Conservation (phyloP, 2,329 filamentous ascomycete genomes). For the Tricladium varicosporioides region DNA sequence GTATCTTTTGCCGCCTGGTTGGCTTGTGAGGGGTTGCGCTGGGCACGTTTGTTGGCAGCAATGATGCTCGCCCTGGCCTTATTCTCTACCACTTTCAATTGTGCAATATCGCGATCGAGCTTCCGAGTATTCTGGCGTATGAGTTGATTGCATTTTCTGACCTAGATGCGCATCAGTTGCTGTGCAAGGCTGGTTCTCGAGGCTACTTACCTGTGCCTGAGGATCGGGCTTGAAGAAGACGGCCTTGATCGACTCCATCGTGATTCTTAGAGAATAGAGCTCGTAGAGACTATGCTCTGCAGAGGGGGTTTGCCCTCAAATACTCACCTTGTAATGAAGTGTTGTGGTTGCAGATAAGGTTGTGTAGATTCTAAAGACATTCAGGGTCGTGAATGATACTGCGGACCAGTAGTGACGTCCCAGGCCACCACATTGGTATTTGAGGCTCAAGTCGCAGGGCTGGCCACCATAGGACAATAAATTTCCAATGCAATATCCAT, state of each 20-base stretch:
- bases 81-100: slow-evolving; percentile 73
- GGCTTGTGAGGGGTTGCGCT: slow-evolving; percentile 74
- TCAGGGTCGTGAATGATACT: neutral
- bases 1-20: slow-evolving; percentile 79
- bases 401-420: neutral
- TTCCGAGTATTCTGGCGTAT: slow-evolving; percentile 89
- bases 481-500: too few species aligned
- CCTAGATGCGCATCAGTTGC: slow-evolving; percentile 48
- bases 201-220: slow-evolving; percentile 73
- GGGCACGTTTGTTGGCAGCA: slow-evolving; percentile 75
- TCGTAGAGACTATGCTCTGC: slow-evolving; percentile 15
- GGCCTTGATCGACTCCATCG: slow-evolving; percentile 83
- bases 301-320: neutral
- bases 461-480: neutral
- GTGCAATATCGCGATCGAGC: slow-evolving; percentile 86
- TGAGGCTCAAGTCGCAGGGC: neutral
- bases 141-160: slow-evolving; percentile 91
- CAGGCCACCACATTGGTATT: neutral
- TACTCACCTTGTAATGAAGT: neutral
- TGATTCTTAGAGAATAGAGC: slow-evolving; percentile 20
- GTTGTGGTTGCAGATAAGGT: neutral
- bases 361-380: neutral
- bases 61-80: slow-evolving; percentile 86
- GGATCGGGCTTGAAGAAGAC: slow-evolving; percentile 93
- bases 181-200: slow-evolving; percentile 6